A percentile compares a stretch with the other conserved stretches of the same genome.
Conservation (phyloP, 2,329 filamentous ascomycete genomes). For the Rhinocladiella similis region DNA sequence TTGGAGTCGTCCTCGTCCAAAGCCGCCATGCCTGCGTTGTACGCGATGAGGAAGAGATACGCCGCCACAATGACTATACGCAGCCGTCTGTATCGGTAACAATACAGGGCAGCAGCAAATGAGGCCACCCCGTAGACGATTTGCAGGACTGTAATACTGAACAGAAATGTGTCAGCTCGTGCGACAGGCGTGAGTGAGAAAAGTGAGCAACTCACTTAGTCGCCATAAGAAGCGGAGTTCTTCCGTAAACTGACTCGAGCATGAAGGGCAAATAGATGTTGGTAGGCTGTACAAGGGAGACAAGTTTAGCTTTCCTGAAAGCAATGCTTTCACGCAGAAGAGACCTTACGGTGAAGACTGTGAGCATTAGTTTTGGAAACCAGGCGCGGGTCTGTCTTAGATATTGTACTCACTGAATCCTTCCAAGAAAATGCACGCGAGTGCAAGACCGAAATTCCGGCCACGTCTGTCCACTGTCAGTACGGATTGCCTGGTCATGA, state of each 20-base stretch:
- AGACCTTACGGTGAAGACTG: slow-evolving; percentile 1
- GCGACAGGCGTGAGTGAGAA: background rate
- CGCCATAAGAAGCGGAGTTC: background rate
- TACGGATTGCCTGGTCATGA: background rate
- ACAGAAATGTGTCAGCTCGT: background rate
- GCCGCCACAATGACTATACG: background rate
- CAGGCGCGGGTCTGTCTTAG: background rate
- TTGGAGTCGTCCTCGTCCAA: background rate
- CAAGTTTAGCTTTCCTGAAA: background rate
- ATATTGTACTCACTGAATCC: slow-evolving; percentile 2
- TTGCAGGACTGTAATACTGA: slow-evolving; percentile 1
- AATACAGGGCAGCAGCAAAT: background rate
- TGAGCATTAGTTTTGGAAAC: background rate
- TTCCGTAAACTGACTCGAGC: background rate
- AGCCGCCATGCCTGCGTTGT: background rate
- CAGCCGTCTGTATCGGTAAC: slow-evolving; percentile 2
- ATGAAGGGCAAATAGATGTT: slow-evolving; percentile 1
- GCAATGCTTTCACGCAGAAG: background rate
- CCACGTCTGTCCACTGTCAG: slow-evolving; percentile 1
- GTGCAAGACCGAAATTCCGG: slow-evolving; percentile 1
- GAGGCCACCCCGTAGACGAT: slow-evolving; percentile 1
- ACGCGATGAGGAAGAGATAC: background rate
- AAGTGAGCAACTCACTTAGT: background rate
- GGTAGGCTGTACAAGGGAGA: slow-evolving; percentile 1
- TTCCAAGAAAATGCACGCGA: slow-evolving; percentile 1